Conservation (phyloP, 148 eudicot species). For the Rheum nobile region DNA sequence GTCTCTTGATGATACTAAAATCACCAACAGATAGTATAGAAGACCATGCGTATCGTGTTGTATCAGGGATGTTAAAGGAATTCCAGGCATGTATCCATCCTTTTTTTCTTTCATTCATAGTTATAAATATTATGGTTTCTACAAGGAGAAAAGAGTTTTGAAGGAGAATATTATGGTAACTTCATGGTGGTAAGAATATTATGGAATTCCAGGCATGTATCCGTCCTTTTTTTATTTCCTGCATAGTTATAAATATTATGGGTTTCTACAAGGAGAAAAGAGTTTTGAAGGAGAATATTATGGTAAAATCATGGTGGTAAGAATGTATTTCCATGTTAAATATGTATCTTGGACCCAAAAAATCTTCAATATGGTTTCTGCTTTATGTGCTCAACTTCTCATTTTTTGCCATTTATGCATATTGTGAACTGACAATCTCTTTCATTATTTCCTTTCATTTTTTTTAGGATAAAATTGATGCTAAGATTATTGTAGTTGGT, state of each 20-base stretch:
- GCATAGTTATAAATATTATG: neutral
- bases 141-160: neutral
- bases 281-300: neutral
- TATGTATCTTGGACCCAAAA: neutral
- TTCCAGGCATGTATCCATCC: constrained; percentile 41
- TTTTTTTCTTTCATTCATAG: neutral
- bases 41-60: constrained; percentile 79
- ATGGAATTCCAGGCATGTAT: constrained; percentile 53
- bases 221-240: constrained; percentile 4
- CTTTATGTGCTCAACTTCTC: neutral
- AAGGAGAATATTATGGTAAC: neutral
- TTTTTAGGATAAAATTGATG: constrained; percentile 74
- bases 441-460: neutral
- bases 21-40: constrained; percentile 81
- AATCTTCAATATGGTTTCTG: neutral
- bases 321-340: neutral
- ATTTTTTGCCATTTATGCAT: neutral
- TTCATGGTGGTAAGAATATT: no score
- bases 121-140: neutral
- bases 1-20: no score
- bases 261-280: neutral
- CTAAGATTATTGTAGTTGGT: constrained; percentile 76
- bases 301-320: neutral
- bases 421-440: neutral
- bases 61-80: constrained; percentile 45